Conservation (phyloP, 2,329 filamentous ascomycete species). For the Sporothrix sp. region DNA sequence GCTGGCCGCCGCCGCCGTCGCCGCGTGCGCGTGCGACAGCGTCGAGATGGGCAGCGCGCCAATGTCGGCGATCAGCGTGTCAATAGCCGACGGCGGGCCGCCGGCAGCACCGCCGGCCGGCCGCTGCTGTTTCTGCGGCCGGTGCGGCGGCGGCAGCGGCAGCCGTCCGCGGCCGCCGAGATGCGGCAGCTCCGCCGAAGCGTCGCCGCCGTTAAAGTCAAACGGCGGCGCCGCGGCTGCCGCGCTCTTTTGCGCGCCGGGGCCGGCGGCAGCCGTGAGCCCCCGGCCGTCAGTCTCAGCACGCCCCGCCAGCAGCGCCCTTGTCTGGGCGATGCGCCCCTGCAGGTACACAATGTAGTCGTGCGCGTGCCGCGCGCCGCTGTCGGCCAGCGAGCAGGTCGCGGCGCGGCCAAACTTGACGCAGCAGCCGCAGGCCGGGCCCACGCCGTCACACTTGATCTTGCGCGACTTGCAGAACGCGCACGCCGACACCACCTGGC, state of each 20-base stretch:
- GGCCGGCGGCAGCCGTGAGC: no score
- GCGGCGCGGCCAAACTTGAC: conserved; percentile 18
- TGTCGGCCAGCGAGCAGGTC: conserved; percentile 17
- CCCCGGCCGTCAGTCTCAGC: no score
- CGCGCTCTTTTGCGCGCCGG: no score
- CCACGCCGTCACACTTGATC: conserved; percentile 20
- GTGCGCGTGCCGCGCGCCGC: conserved; percentile 11
- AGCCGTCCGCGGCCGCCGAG: neutral
- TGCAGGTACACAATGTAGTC: conserved; percentile 21
- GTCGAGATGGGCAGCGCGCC: conserved; percentile 19
- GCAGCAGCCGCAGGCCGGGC: conserved; percentile 19
- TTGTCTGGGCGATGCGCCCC: conserved; percentile 14
- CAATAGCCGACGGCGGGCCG: conserved; percentile 12
- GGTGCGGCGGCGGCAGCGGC: no score
- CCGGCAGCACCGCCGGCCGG: neutral
- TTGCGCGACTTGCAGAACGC: conserved; percentile 21
- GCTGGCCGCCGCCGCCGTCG: neutral
- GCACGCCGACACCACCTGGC: conserved; percentile 20
- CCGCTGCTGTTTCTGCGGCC: neutral
- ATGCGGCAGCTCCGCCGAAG: neutral
- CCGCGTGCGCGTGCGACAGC: conserved; percentile 5
- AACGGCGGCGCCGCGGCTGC: neutral
- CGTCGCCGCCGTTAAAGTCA: neutral
- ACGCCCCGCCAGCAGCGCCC: neutral
- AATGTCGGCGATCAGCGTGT: conserved; percentile 21